Conservation (phyloP, 2,329 filamentous ascomycete genomes). For the Purpureocillium takamizusanense region DNA sequence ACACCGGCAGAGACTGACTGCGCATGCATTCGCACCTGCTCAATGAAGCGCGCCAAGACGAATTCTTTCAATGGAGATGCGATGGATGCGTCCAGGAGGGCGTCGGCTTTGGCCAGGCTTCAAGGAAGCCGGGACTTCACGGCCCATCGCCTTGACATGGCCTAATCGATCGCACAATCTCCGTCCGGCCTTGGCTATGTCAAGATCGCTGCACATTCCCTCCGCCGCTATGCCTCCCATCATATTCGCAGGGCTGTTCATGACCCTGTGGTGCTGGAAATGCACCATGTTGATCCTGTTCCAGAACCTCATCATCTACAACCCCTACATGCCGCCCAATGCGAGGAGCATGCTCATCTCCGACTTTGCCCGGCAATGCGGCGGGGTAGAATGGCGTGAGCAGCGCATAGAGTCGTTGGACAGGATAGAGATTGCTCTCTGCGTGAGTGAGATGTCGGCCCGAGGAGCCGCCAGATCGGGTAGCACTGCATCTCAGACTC, state of each 20-base stretch:
- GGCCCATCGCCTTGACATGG: not conserved
- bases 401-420: constrained; percentile 51
- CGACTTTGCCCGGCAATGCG: constrained; percentile 52
- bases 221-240: constrained; percentile 52
- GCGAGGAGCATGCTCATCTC: constrained; percentile 57
- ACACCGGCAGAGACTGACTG: not conserved
- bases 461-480: not conserved
- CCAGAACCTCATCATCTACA: constrained; percentile 77
- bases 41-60: no score
- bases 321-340: constrained; percentile 66
- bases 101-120: no score
- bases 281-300: constrained; percentile 68
- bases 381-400: constrained; percentile 59
- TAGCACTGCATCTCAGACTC: constrained; percentile 9
- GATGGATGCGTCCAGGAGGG: not conserved
- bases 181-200: constrained; percentile 2
- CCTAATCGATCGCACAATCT: not conserved
- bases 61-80: not conserved
- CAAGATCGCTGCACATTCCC: constrained; percentile 18
- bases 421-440: constrained; percentile 55
- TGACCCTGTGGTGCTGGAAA: constrained; percentile 57
- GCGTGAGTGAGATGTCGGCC: constrained; percentile 34
- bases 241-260: constrained; percentile 56
- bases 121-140: no score
- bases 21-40: no score